Percentiles rank a stretch among this genome's conserved stretches.
Evolutionary conservation across 176 grass and related monocot species (phyloP).

Genomic region (Carex littledalei): DNA sequence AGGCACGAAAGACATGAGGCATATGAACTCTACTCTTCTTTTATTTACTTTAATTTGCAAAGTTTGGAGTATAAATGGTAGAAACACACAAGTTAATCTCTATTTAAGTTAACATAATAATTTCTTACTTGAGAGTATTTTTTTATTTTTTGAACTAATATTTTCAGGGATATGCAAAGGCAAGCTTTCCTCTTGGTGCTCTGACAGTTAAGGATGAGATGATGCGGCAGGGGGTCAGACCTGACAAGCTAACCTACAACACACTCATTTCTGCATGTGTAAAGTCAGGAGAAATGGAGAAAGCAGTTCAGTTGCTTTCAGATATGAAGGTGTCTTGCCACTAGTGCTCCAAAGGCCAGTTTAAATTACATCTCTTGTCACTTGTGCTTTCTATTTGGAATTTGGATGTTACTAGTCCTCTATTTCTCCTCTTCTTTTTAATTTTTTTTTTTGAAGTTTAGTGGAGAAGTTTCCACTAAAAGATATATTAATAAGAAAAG

Average conservation of each 20-base stretch:
- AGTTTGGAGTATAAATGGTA: background rate
- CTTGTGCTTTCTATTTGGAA: slow-evolving; percentile 13
- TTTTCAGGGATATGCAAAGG: slow-evolving; percentile 78
- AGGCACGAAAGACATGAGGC: no score
- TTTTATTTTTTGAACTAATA: slow-evolving; percentile 17
- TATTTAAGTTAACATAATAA: background rate
- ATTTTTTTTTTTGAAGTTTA: background rate
- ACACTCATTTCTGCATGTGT: slow-evolving; percentile 79
- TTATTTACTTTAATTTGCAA: background rate
- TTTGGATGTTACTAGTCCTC: background rate
- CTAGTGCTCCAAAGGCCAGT: slow-evolving; percentile 86
- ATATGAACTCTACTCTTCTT: background rate
- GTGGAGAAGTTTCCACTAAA: no score
- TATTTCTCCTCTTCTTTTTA: background rate
- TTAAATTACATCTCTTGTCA: slow-evolving; percentile 51
- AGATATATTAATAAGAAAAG: no score
- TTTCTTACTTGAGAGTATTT: background rate
- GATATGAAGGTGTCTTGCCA: slow-evolving; percentile 97
- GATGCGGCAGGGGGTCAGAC: slow-evolving; percentile 71
- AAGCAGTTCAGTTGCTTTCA: slow-evolving; percentile 70
- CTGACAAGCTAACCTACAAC: slow-evolving; percentile 92
- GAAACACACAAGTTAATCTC: background rate
- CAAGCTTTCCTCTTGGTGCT: slow-evolving; percentile 70
- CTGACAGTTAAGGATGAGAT: slow-evolving; percentile 92
- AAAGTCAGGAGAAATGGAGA: slow-evolving; percentile 63